Percentiles rank a stretch among this genome's conserved stretches.
Evolutionary conservation across 2,329 filamentous ascomycete species (phyloP).

Genomic region (Colletotrichum chrysophilum): DNA sequence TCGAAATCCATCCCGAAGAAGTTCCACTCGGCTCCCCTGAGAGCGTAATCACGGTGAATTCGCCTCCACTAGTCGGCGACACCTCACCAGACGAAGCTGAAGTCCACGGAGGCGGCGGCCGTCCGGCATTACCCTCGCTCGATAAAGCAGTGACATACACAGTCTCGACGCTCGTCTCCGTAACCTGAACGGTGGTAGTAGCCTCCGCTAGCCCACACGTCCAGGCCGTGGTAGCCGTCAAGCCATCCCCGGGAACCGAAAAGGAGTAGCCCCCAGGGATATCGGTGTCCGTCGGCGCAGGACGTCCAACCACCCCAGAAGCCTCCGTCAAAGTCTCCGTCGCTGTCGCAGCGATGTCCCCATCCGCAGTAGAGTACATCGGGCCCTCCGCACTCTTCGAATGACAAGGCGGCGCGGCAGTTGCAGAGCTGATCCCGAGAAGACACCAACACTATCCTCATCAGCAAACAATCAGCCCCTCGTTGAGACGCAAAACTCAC

Average conservation of each 20-base stretch:
- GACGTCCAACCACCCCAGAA: not conserved
- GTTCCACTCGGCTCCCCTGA: not conserved
- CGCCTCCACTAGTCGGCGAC: not conserved
- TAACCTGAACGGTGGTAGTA: constrained; percentile 4
- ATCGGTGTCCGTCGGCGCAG: not conserved
- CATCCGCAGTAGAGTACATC: not conserved
- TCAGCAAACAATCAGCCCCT: not conserved
- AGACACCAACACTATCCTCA: constrained; percentile 15
- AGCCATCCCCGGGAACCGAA: not conserved
- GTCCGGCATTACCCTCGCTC: not conserved
- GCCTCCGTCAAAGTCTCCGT: not conserved
- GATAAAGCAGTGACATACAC: not conserved
- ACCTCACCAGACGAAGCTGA: not conserved
- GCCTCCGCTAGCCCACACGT: not conserved
- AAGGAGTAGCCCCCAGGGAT: constrained; percentile 5
- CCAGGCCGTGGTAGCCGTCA: not conserved
- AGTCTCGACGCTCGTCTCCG: not conserved
- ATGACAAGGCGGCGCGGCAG: not conserved
- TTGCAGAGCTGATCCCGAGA: not conserved
- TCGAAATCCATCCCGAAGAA: not conserved
- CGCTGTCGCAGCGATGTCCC: not conserved
- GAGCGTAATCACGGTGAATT: not conserved
- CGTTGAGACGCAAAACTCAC: not conserved
- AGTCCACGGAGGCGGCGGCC: not conserved
- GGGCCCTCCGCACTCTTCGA: not conserved